Percentiles rank a stretch among this genome's conserved stretches.
phyloP scores from a whole-genome alignment of 139 green algal genomes.

The Chlorella sp. region DNA sequence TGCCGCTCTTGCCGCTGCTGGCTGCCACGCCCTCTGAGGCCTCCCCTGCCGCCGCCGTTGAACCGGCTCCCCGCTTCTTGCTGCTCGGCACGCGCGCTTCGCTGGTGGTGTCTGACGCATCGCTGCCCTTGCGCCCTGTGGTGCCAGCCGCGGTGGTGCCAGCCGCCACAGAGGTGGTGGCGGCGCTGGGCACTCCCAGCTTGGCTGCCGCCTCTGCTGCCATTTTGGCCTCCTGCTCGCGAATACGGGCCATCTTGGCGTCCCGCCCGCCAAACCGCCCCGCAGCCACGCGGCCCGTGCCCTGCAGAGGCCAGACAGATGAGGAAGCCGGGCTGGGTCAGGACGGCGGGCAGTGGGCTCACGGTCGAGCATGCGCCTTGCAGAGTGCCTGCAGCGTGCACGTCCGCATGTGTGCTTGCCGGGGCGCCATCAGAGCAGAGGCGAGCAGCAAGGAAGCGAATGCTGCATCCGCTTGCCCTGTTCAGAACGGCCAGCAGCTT shows the following conservation, averaged over 20 bases:
- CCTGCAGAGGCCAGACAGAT: not conserved
- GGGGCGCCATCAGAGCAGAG: too few relatives aligned
- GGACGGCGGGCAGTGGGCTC: too few relatives aligned
- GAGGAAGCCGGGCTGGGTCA: too few relatives aligned
- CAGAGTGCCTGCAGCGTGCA: too few relatives aligned
- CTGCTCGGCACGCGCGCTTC: slow-evolving; percentile 22
- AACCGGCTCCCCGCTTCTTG: slow-evolving; percentile 20
- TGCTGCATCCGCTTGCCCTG: too few relatives aligned
- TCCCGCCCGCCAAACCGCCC: slow-evolving; percentile 72
- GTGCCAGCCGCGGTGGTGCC: too few relatives aligned
- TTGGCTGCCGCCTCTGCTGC: slow-evolving; percentile 23
- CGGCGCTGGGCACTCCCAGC: slow-evolving; percentile 21
- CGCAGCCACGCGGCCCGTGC: slow-evolving; percentile 42
- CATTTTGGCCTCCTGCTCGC: slow-evolving; percentile 54
- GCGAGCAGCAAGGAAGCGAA: too few relatives aligned
- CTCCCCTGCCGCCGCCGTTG: not conserved
- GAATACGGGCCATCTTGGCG: slow-evolving; percentile 85
- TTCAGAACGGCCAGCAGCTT: too few relatives aligned
- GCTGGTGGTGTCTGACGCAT: slow-evolving; percentile 43
- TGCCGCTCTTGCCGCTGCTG: slow-evolving; percentile 3
- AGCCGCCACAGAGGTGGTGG: not conserved
- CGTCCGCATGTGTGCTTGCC: too few relatives aligned
- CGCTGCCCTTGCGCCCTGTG: not conserved
- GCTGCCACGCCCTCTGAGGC: not conserved
- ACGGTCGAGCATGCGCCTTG: too few relatives aligned